Conservation (phyloP, 2,329 filamentous ascomycete species). For the Aspergillus fischeri region DNA sequence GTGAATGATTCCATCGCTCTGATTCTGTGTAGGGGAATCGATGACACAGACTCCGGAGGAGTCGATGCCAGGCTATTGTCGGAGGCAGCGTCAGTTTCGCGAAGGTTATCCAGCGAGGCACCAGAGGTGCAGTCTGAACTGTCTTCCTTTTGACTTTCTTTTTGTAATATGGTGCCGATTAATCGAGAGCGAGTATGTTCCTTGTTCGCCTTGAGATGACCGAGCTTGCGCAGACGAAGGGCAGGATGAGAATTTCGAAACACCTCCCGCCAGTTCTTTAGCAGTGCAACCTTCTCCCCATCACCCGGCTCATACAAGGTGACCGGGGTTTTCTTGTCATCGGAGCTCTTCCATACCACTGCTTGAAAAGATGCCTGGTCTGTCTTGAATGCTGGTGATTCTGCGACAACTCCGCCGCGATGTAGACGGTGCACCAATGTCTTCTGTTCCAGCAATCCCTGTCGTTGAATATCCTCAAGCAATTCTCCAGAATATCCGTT, state of each 20-base stretch:
- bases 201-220: background rate
- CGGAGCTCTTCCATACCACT: conserved; percentile 37
- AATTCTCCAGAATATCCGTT: conserved; percentile 8
- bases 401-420: conserved; percentile 1
- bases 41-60: conserved; percentile 14
- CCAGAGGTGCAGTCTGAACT: conserved; percentile 19
- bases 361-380: conserved; percentile 34
- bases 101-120: conserved; percentile 7
- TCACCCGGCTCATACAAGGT: conserved; percentile 36
- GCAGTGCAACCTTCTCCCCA: conserved; percentile 40
- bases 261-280: conserved; percentile 45
- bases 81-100: conserved; percentile 11
- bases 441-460: conserved; percentile 7
- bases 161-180: background rate
- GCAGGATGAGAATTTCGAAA: conserved; percentile 36
- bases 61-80: conserved; percentile 22
- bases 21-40: conserved; percentile 1
- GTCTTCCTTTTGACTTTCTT: conserved; percentile 6
- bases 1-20: background rate
- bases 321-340: conserved; percentile 20
- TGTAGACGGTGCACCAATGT: conserved; percentile 14
- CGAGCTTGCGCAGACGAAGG: conserved; percentile 14
- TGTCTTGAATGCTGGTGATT: conserved; percentile 10
- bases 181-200: background rate
- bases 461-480: background rate